Evolutionary conservation across 495 filamentous ascomycete genomes (phyloP), one percentile per base, ranked within the genome.

Genomic region (Apodospora peruviana): DNA sequence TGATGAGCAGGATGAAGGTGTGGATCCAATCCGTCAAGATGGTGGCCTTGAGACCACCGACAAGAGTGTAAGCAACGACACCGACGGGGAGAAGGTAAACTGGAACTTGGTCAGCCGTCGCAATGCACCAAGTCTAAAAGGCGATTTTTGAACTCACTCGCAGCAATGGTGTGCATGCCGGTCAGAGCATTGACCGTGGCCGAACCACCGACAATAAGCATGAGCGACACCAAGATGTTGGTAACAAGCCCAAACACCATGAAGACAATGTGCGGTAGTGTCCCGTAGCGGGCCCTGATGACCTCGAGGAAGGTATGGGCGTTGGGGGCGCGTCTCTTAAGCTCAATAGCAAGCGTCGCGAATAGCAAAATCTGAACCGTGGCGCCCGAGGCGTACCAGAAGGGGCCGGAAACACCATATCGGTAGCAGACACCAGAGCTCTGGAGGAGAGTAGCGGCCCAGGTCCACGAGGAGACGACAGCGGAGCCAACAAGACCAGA

Each of bases 381-480:
- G 14, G 82, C 81, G 18, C 77, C 78, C 9, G 73, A 76, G 0
- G 77, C 77, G 63, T 95, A 95, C 87, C 86, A 96, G 66, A 96
- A 94, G 1, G 91, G 90, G 0, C 91, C 91, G 1, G 87, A 91
- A 35, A 96, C 85, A 48, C 91, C 91, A 61, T 97, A 97, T 47
- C 82, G 74, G 68, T 96, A 97, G 53, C 91, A 90, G 40, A 97
- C 87, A 23, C 83, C 83, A 10, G 88, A 85, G n/a, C 81, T 86
- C 63, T 96, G 91, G 11, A 90, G 72, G 2, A 90, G 71, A 9
- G 86, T 91, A 40, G 87, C 87, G 4, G 87, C 87, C 89, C 90
- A 96, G 7, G 91, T 96, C 91, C 91, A 97, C 36, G 85, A 90
- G 50, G 86, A 91, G 17, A 96, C 91, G 34, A 96, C 91, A n/a